Conservation (phyloP, 768 basidiomycete genomes). For the Porphyrellus cyaneotinctus region DNA sequence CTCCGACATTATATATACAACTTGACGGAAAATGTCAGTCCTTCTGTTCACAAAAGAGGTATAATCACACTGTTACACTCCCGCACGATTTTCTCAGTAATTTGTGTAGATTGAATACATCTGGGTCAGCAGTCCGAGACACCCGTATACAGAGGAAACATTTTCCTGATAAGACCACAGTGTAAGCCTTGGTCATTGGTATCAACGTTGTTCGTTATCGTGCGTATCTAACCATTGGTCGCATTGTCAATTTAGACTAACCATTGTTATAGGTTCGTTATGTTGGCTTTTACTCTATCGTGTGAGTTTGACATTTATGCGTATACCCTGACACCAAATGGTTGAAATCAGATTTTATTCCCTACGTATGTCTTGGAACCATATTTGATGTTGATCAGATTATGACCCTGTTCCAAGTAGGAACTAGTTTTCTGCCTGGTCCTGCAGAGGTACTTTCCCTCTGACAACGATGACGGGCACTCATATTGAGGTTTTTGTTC, state of each 20-base stretch:
- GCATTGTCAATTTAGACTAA: not conserved
- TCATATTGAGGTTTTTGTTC: not conserved
- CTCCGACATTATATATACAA: not conserved
- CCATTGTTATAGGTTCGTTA: conserved; percentile 8
- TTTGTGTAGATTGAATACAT: not conserved
- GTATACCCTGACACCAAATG: not conserved
- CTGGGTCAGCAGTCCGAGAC: not conserved
- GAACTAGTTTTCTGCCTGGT: not conserved
- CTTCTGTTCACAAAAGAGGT: conserved; percentile 10
- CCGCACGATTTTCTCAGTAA: not conserved
- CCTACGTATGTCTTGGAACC: not conserved
- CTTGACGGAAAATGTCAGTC: not conserved
- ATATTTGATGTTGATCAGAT: not conserved
- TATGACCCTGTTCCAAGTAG: not conserved
- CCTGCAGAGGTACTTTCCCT: not conserved
- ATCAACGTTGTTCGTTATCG: not conserved
- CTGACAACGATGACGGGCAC: no score
- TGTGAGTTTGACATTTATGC: not conserved
- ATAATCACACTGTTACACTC: not conserved
- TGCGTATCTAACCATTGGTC: not conserved
- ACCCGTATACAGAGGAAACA: not conserved
- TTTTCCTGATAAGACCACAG: not conserved
- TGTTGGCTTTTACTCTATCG: not conserved
- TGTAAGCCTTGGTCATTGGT: not conserved
- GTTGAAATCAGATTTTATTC: not conserved